Base-by-base conservation (phyloP, 164 flowering plant species). In the grape (Vitis vinifera) region DNA sequence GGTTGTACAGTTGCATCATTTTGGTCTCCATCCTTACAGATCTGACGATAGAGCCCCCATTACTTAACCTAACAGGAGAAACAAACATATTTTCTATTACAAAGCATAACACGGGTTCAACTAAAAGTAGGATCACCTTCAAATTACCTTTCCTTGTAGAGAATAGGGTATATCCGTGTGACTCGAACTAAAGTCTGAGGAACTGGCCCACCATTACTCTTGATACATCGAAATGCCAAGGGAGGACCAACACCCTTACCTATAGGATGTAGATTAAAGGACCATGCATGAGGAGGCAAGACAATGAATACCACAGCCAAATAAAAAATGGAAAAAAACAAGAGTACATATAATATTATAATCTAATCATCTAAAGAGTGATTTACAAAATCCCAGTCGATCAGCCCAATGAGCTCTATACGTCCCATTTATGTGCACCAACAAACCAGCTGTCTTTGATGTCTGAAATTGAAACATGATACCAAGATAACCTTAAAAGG, bases 401-500 rank as follows among this genome's bases (percentile, higher is more conserved):
- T 88, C 97, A 75, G 97, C 93, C 99, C 99, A 96, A 67, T 89
- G 90, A 77, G 95, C 90, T 87, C 97, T 83, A 70, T 87, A 93
- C 13, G 97, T 92, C 68, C 98, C 99, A 88, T 93, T 93, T 66
- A 83, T 82, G 77, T 96, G 93, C 84, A 93, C 68, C 44, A 61
- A 29, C 67, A 91, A 80, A 75, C 72, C 80, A 79, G 82, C 83
- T 3, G 84, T 70, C 65, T 64, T 62, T n/a, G 91, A 74, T 59
- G 73, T 85, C 98, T 96, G 82, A 76, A 68, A 77, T 47, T 14
- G 17, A 69, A 63, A 62, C 27, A 76, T 2, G 6, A 37, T 0
- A 3, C 44, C 4, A 37, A 37, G 44, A 37, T 37, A 37, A 37
- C 44, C 44, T 37, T 37, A 37, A 0, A 37, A 37, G 44, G 44